Evolutionary conservation across 768 basidiomycete genomes (phyloP).

Genomic region (Tylopilus cervinicoccineus): DNA sequence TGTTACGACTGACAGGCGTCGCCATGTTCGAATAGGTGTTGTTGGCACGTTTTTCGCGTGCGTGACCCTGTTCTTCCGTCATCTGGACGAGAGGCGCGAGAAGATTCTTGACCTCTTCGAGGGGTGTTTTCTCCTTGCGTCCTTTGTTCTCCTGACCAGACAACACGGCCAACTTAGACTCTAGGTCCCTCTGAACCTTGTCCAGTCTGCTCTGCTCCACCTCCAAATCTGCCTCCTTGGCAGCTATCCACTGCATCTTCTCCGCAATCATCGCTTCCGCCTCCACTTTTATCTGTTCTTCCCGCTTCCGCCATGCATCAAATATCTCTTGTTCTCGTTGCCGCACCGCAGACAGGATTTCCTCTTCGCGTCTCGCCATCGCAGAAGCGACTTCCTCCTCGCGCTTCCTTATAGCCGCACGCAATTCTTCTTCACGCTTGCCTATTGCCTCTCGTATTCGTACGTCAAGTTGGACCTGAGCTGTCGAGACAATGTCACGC

Average conservation of each 20-base stretch:
- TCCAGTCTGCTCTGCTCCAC: conserved; percentile 49
- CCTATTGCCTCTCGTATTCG: conserved; percentile 56
- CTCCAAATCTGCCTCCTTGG: conserved; percentile 50
- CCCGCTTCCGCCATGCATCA: conserved; percentile 53
- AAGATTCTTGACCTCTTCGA: conserved; percentile 76
- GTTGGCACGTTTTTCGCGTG: conserved; percentile 17
- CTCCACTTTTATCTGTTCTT: conserved; percentile 49
- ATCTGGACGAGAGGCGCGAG: conserved; percentile 47
- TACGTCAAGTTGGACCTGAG: conserved; percentile 39
- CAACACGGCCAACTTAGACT: conserved; percentile 43
- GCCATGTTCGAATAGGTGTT: conserved; percentile 30
- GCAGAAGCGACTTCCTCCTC: conserved; percentile 67
- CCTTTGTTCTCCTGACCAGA: conserved; percentile 38
- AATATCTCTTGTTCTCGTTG: conserved; percentile 60
- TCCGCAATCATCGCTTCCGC: conserved; percentile 39
- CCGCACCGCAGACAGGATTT: conserved; percentile 65
- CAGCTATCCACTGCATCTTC: conserved; percentile 44
- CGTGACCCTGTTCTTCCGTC: conserved; percentile 26
- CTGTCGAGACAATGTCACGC: conserved; percentile 40
- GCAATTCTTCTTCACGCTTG: conserved; percentile 65
- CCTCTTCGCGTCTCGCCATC: conserved; percentile 64
- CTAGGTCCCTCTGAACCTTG: conserved; percentile 44
- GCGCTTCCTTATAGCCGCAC: conserved; percentile 57
- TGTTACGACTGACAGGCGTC: conserved; percentile 48
- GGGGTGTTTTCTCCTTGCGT: conserved; percentile 52